These are phyloP conservation scores for Lactarius pseudohatsudake DNA, from an alignment of 768 basidiomycete species.

Conservation along the genomic window DNA sequence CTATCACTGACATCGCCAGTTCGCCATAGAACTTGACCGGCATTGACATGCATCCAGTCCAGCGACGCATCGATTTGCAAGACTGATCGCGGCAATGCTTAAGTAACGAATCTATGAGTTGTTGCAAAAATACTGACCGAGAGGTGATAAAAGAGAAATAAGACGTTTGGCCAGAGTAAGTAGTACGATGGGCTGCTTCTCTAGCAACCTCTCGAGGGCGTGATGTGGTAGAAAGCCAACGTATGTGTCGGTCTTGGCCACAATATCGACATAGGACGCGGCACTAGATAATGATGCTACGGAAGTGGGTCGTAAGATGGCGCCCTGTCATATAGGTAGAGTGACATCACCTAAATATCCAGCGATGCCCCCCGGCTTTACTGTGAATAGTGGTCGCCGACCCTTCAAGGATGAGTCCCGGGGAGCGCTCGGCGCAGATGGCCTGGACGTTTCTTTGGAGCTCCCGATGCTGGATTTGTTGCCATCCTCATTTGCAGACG, in stretches of 20 bases:
- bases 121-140: slow-evolving; percentile 51
- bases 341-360: slow-evolving; percentile 77
- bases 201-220: slow-evolving; percentile 86
- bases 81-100: slow-evolving; percentile 47
- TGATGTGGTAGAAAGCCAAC: slow-evolving; percentile 92
- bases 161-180: slow-evolving; percentile 95
- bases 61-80: slow-evolving; percentile 95
- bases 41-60: slow-evolving; percentile 98
- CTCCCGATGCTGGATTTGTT: slow-evolving; percentile 19
- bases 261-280: slow-evolving; percentile 95
- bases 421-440: slow-evolving; percentile 33
- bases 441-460: slow-evolving; percentile 20
- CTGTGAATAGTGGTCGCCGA: slow-evolving; percentile 72
- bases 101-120: neutral
- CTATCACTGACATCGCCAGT: slow-evolving; percentile 89
- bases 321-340: neutral
- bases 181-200: slow-evolving; percentile 92
- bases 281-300: slow-evolving; percentile 86
- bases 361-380: slow-evolving; percentile 96
- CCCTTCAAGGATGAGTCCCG: slow-evolving; percentile 49
- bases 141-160: slow-evolving; percentile 89
- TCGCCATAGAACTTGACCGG: slow-evolving; percentile 93
- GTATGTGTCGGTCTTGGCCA: slow-evolving; percentile 96
- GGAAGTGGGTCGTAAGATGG: neutral
- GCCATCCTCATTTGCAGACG: slow-evolving; percentile 22